Evolutionary conservation across 2,329 filamentous ascomycete genomes (phyloP).

Genomic region (Cercospora sojina): DNA sequence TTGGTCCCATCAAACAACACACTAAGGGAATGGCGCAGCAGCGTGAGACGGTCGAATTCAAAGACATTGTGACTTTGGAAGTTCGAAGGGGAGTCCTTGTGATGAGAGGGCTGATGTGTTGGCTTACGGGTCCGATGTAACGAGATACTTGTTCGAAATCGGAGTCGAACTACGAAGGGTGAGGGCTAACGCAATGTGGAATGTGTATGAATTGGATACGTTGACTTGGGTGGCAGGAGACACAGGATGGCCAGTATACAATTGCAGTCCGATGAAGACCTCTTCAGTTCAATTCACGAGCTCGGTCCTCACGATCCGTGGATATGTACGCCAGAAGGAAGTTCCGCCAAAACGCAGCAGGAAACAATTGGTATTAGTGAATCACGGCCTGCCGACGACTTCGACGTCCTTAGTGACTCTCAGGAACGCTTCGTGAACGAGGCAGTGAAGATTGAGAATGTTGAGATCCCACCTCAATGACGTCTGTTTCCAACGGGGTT

Average conservation of each 20-base stretch:
- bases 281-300: not conserved
- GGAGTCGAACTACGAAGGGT: not conserved
- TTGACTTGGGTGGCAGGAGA: not conserved
- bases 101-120: conserved; percentile 2
- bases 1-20: conserved; percentile 3
- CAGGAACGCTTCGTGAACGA: not conserved
- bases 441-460: not conserved
- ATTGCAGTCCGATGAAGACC: not conserved
- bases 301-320: not conserved
- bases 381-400: not conserved
- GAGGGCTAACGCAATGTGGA: not conserved
- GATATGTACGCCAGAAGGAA: not conserved
- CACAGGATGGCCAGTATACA: not conserved
- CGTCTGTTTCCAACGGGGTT: not conserved
- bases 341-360: not conserved
- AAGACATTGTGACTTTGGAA: conserved; percentile 2
- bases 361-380: not conserved
- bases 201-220: not conserved
- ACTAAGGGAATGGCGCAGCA: conserved; percentile 12
- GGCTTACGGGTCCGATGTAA: not conserved
- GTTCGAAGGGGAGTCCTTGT: conserved; percentile 7
- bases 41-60: conserved; percentile 12
- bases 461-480: not conserved
- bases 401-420: not conserved
- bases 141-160: not conserved